Conservation (phyloP, 1,284 basidiomycete species). For the Moesziomyces globuligerus region DNA sequence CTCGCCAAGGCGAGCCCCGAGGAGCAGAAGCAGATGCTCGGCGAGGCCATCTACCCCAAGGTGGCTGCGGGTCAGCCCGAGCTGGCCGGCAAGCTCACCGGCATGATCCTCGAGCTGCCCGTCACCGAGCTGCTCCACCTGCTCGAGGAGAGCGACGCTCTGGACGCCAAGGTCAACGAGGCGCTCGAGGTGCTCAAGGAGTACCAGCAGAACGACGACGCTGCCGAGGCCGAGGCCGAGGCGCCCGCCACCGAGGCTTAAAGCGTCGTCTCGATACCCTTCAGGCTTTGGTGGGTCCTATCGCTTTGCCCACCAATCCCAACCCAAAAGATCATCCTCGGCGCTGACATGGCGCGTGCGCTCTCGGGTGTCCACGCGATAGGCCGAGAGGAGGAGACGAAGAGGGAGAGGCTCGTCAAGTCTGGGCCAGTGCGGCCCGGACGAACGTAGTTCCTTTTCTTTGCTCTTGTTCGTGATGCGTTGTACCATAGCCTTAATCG, state of each 20-base stretch:
- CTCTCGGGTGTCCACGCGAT: no score
- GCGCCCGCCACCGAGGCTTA: conserved; percentile 44
- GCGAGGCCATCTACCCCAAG: conserved; percentile 68
- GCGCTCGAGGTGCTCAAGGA: conserved; percentile 66
- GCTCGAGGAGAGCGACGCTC: conserved; percentile 65
- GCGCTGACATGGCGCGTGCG: neutral
- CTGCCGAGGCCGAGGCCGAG: conserved; percentile 35
- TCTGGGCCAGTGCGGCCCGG: no score
- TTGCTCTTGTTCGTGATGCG: conserved; percentile 23
- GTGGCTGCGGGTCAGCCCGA: conserved; percentile 63
- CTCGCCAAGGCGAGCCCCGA: conserved; percentile 66
- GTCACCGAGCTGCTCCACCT: conserved; percentile 66
- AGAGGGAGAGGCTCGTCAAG: no score
- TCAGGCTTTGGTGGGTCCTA: no score
- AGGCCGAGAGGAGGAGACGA: no score
- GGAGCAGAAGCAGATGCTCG: conserved; percentile 68
- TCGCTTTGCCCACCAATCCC: neutral
- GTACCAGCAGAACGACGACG: conserved; percentile 59
- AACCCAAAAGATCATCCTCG: conserved; percentile 24
- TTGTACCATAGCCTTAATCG: conserved; percentile 31
- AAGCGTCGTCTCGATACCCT: conserved; percentile 6
- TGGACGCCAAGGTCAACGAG: conserved; percentile 65
- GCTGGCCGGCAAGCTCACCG: conserved; percentile 67
- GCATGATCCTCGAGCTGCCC: conserved; percentile 67
- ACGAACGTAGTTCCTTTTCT: neutral